Base-by-base conservation (phyloP, 1,139 yeast species). In the Pichia sp. region DNA sequence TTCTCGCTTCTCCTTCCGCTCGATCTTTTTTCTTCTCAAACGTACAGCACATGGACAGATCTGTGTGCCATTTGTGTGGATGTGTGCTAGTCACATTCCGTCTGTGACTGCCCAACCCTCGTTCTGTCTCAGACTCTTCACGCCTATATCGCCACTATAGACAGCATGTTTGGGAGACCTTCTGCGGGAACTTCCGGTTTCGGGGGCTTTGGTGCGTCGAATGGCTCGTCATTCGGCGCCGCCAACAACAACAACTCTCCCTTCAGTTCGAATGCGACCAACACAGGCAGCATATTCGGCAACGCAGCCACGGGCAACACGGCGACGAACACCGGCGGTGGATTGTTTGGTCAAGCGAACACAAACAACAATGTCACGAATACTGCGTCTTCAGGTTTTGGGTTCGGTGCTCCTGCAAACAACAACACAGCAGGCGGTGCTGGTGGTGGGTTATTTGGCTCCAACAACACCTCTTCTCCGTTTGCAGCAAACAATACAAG, bases 171-270 rank as follows among this genome's bases (percentile, higher is more conserved):
- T 71, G 79, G 80, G 51, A 68, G 68, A 58, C 63, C 78, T 49
- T 63, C 75, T 8, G 56, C 71, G 10, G 68, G 70, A 17, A 76
- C 84, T 34, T 63, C 66, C 44, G 87, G 87, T 17, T 82, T 82
- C 64, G 87, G 87, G 43, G 86, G 86, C 34, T 83, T 83, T 69
- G 86, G 85, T 2, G 38, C 58, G 31, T 49, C 54, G 30, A 46
- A 49, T 20, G 50, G 38, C 40, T 44, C 53, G 29, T 51, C 60
- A 2, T 62, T 62, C 58, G 65, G 64, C n/a, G 56, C 55, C 14
- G 12, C 47, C 4, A 49, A 40, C 29, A 48, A 34, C 20, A 53
- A 50, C 30, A 50, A 33, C 50, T 31, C 57, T 34, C 52, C 53
- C 9, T 47, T 47, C 8, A 46, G 49, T 17, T 8, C 51, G 6